A percentile compares a stretch with the other conserved stretches of the same genome.
Conservation (phyloP, 2,329 filamentous ascomycete genomes). For the Cladobotryum protrusum region DNA sequence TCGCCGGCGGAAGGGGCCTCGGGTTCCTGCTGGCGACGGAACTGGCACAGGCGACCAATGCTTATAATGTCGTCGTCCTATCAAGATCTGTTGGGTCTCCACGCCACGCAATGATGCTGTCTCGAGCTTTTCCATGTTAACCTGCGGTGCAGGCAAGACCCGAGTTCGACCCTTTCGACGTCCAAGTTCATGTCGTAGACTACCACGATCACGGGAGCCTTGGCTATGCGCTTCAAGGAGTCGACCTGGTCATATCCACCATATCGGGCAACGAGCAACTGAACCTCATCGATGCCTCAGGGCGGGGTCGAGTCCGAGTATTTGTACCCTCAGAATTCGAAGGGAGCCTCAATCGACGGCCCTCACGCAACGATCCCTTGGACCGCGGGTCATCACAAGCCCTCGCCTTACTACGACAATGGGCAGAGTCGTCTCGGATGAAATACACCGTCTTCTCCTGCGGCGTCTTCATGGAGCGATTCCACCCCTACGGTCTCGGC, state of each 20-base stretch:
- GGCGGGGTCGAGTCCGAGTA: conserved; percentile 54
- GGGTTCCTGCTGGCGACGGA: conserved; percentile 43
- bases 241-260: conserved; percentile 71
- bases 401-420: conserved; percentile 49
- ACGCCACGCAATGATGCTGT: conserved; percentile 4
- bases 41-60: conserved; percentile 50
- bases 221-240: conserved; percentile 60
- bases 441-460: conserved; percentile 66
- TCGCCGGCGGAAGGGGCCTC: conserved; percentile 41
- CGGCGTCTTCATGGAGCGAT: conserved; percentile 70
- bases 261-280: conserved; percentile 61
- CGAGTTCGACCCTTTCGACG: conserved; percentile 48
- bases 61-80: conserved; percentile 64
- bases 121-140: conserved; percentile 17
- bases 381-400: conserved; percentile 56
- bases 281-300: conserved; percentile 65
- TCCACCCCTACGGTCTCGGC: conserved; percentile 60
- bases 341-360: conserved; percentile 52
- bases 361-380: conserved; percentile 47
- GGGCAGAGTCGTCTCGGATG: conserved; percentile 47
- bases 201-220: conserved; percentile 55
- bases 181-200: conserved; percentile 64
- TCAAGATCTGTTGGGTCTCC: conserved; percentile 43
- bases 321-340: conserved; percentile 76
- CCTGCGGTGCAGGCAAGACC: conserved; percentile 40